A percentile compares a stretch with the other conserved stretches of the same genome.
Conservation (phyloP, 1,139 yeast species). For the Geotrichum macrosporum region DNA sequence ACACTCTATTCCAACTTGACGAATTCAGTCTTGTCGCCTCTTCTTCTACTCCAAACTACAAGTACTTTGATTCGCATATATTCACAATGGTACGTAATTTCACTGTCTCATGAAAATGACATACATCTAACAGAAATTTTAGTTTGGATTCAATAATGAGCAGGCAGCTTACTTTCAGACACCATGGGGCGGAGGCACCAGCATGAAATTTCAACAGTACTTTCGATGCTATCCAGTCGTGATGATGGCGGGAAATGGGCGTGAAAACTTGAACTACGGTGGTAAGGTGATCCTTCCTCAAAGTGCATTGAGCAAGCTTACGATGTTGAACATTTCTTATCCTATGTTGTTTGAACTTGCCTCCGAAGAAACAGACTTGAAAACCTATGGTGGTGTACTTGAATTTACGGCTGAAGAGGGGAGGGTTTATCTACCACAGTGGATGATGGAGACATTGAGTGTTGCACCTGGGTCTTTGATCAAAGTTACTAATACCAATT, state of each 20-base stretch:
- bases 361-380: constrained; percentile 56
- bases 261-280: constrained; percentile 87
- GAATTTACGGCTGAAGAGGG: constrained; percentile 99
- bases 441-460: constrained; percentile 86
- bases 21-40: too few relatives aligned
- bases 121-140: background rate
- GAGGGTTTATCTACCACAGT: constrained; percentile 85
- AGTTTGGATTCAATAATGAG: constrained; percentile 13
- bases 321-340: constrained; percentile 83
- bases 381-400: constrained; percentile 88
- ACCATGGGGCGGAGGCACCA: constrained; percentile 12
- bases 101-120: too few relatives aligned
- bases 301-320: constrained; percentile 80
- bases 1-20: too few relatives aligned
- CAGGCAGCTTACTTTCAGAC: constrained; percentile 7
- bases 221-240: constrained; percentile 89
- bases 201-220: constrained; percentile 59
- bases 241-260: constrained; percentile 79
- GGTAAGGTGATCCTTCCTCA: constrained; percentile 96
- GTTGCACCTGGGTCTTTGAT: constrained; percentile 75
- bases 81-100: constrained; percentile 7
- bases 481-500: constrained; percentile 64
- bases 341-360: constrained; percentile 89
- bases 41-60: too few relatives aligned
- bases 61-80: too few relatives aligned